These are phyloP conservation scores for Allantophomopsis cytisporea DNA, from an alignment of 2,329 filamentous ascomycete species.

Conservation along the genomic window DNA sequence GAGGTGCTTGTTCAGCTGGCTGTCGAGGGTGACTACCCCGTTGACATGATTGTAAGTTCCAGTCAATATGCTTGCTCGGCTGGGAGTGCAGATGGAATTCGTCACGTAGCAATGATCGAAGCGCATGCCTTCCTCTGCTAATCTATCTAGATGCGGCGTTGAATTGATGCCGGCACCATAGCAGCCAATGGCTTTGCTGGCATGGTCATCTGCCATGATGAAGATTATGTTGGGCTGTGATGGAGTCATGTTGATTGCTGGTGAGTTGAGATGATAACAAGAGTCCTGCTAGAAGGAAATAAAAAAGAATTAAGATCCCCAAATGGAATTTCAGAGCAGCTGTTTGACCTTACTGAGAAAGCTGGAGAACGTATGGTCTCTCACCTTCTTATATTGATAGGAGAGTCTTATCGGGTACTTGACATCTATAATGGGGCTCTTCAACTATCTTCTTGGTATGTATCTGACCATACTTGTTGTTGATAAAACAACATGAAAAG, in stretches of 20 bases:
- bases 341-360: no score
- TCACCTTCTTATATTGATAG: no score
- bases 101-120: constrained; percentile 41
- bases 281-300: no score
- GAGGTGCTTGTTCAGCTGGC: constrained; percentile 32
- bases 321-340: no score
- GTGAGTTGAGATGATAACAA: no score
- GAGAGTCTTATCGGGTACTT: no score
- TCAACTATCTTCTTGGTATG: no score
- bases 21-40: constrained; percentile 32
- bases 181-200: constrained; percentile 30
- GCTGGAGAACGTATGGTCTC: no score
- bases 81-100: constrained; percentile 38
- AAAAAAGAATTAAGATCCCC: no score
- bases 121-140: constrained; percentile 32
- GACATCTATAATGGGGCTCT: no score
- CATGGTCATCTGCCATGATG: constrained; percentile 41
- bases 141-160: constrained; percentile 34
- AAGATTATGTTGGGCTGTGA: constrained; percentile 28
- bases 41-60: constrained; percentile 40
- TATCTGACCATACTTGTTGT: no score
- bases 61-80: constrained; percentile 32
- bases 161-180: constrained; percentile 36
- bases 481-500: no score
- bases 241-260: constrained; percentile 1